Evolutionary conservation across 345 rosid genomes (phyloP).

Genomic region (Toxicodendron radicans): DNA sequence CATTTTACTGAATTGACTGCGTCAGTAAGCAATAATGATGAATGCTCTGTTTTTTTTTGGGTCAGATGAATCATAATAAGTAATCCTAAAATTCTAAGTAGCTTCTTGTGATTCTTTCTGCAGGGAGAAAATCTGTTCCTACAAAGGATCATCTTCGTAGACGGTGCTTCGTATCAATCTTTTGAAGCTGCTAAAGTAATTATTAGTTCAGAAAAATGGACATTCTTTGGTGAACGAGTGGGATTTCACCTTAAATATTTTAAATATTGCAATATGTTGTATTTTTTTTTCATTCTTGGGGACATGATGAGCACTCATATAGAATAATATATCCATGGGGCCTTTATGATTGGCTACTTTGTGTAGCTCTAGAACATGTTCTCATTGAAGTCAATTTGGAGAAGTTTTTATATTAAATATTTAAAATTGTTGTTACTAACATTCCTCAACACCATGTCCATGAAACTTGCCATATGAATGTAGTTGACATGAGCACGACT

Average conservation of each 20-base stretch:
- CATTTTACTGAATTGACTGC: background rate
- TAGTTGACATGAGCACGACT: background rate
- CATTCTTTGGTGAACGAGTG: constrained; percentile 9
- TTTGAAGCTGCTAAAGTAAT: background rate
- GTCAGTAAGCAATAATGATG: background rate
- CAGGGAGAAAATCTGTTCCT: constrained; percentile 4
- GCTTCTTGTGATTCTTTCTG: background rate
- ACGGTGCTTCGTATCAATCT: background rate
- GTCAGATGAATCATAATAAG: background rate
- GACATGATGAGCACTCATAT: background rate
- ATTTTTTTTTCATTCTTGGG: background rate
- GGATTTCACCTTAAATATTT: background rate
- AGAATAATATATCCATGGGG: background rate
- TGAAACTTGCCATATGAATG: background rate
- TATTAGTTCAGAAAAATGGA: background rate
- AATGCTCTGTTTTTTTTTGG: background rate
- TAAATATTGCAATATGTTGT: background rate
- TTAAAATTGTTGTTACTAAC: background rate
- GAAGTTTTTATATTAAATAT: too few species aligned
- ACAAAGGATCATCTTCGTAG: background rate
- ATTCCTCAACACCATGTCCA: background rate
- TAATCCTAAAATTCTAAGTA: background rate
- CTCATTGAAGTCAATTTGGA: background rate
- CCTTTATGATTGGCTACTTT: background rate
- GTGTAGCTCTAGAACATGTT: background rate